These are phyloP conservation scores for Populus nigra DNA, from an alignment of 345 rosid species.

Conservation along the genomic window DNA sequence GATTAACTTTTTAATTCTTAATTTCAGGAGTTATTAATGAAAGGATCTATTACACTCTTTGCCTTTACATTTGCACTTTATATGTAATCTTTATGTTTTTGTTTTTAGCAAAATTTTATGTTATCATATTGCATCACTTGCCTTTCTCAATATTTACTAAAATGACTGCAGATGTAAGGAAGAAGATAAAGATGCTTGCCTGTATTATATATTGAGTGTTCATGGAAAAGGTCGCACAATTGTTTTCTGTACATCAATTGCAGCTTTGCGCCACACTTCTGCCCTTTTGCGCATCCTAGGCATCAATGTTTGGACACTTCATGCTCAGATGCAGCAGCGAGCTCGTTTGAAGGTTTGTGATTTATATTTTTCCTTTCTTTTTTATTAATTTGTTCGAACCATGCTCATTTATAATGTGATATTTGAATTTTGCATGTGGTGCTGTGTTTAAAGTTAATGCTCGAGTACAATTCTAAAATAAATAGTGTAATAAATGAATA, in stretches of 20 bases:
- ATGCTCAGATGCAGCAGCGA: slow-evolving; percentile 94
- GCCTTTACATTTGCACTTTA: background rate
- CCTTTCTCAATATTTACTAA: background rate
- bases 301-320: slow-evolving; percentile 64
- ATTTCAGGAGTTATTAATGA: background rate
- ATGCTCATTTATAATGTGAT: background rate
- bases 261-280: slow-evolving; percentile 85
- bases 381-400: background rate
- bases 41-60: background rate
- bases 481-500: background rate
- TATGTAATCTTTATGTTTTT: background rate
- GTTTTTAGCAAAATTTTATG: background rate
- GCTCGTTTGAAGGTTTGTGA: slow-evolving; percentile 81
- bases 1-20: background rate
- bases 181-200: slow-evolving; percentile 83
- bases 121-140: background rate
- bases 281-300: slow-evolving; percentile 75
- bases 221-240: slow-evolving; percentile 94
- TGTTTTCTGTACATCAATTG: slow-evolving; percentile 94
- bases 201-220: slow-evolving; percentile 80
- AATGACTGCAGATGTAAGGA: slow-evolving; percentile 67
- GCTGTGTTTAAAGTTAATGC: background rate
- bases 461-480: background rate
- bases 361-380: background rate
- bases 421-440: background rate